A percentile compares a stretch with the other conserved stretches of the same genome.
Conservation (phyloP, 1,284 basidiomycete species). For the Austroboletus novae-zelandiae region DNA sequence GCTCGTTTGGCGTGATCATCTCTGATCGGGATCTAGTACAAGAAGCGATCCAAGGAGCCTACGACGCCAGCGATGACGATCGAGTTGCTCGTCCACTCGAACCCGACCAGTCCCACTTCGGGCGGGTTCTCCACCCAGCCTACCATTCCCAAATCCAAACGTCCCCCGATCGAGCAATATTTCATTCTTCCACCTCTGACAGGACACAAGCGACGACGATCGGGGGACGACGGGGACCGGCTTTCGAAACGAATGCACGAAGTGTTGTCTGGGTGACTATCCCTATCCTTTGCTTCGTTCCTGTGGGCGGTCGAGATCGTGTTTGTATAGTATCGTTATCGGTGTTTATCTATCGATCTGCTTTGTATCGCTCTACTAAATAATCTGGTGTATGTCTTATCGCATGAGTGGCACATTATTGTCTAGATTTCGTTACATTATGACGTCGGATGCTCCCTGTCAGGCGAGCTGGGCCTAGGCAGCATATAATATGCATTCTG, state of each 20-base stretch:
- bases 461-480: too few relatives aligned
- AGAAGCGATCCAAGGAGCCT: conserved; percentile 43
- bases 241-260: conserved; percentile 24
- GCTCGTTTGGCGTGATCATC: not conserved
- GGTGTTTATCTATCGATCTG: not conserved
- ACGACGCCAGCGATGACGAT: conserved; percentile 49
- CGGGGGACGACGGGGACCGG: conserved; percentile 26
- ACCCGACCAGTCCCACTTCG: conserved; percentile 51
- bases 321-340: conserved; percentile 19
- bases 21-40: conserved; percentile 44
- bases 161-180: conserved; percentile 42
- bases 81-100: conserved; percentile 61
- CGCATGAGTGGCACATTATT: too few relatives aligned
- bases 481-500: too few relatives aligned
- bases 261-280: conserved; percentile 8
- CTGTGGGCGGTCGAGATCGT: not conserved
- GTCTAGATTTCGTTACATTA: too few relatives aligned
- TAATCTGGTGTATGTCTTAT: too few relatives aligned
- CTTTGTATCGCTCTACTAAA: too few relatives aligned
- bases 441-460: too few relatives aligned
- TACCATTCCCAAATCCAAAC: conserved; percentile 18
- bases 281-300: not conserved
- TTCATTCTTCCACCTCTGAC: conserved; percentile 34
- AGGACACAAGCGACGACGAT: conserved; percentile 32
- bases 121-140: conserved; percentile 13